Conservation (phyloP, 129 eudicot species). For the Centaurea solstitialis region DNA sequence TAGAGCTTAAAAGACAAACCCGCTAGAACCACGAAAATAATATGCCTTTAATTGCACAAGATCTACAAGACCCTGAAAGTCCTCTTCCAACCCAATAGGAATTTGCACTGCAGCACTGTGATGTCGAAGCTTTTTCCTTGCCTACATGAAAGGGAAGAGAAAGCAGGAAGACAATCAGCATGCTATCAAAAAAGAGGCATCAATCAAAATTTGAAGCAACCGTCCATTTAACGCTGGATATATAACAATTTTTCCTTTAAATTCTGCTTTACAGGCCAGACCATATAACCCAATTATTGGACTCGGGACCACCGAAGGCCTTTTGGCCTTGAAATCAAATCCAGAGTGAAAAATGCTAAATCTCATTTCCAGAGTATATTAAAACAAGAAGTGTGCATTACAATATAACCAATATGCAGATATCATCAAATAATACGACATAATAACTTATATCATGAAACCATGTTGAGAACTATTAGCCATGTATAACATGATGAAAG, state of each 20-base stretch:
- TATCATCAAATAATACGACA: constrained; percentile 6
- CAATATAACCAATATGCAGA: constrained; percentile 2
- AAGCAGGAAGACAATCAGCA: not conserved
- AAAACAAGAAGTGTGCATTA: not conserved
- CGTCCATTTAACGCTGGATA: not conserved
- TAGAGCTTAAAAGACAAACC: constrained; percentile 52
- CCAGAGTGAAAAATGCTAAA: not conserved
- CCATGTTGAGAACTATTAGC: not conserved
- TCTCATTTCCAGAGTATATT: not conserved
- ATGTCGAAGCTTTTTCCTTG: constrained; percentile 92
- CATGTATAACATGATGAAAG: not conserved
- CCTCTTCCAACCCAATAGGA: constrained; percentile 95
- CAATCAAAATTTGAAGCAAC: not conserved
- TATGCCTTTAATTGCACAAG: constrained; percentile 85
- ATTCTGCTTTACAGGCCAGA: not conserved
- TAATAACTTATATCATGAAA: not conserved
- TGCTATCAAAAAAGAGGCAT: not conserved
- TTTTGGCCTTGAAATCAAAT: not conserved
- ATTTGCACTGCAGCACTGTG: constrained; percentile 98
- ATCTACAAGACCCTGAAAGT: constrained; percentile 90
- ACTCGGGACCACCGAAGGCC: not conserved
- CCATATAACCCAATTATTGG: too few species aligned
- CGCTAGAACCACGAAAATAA: constrained; percentile 88
- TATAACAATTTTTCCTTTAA: not conserved
- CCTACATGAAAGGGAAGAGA: constrained; percentile 33